Evolutionary conservation across 208 protist species (phyloP), one percentile per base, ranked within the genome.

Genomic region (Phytomonas serpens): DNA sequence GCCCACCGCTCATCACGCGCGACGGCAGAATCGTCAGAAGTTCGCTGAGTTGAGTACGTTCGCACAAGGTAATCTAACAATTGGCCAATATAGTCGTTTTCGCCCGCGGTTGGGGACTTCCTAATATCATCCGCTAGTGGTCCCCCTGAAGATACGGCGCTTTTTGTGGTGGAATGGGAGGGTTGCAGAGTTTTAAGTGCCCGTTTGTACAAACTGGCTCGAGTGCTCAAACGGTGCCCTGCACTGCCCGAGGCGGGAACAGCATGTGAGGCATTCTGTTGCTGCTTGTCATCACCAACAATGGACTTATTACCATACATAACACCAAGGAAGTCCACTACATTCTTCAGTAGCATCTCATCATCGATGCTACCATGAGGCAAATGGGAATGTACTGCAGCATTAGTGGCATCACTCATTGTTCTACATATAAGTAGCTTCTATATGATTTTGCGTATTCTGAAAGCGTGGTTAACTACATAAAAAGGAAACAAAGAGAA

Each of bases 31-130:
- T 19, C 7, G 40, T 19, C 13, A 47, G 40, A 19, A 19, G 67
- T 72, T 33, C 66, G 65, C 38, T 66, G 73, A 23, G 67, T 69
- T 62, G 77, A 82, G 69, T 82, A 79, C 0, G 77, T 77, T 3
- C 72, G 71, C 42, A 78, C 72, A 1, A 85, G 71, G 47, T 76
- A 66, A 31, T 78, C 65, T 5, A 85, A 74, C 16, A 85, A 68
- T n/a, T 67, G 73, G 66, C 79, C 80, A 63, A 85, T 78, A 64
- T 68, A 72, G 62, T 85, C 80, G 40, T 47, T 47, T 11, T 47
- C 40, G 9, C 40, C 40, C 40, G 16, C 14, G 7, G 6, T 10
- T 19, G 4, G 4, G 7, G 40, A 3, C 40, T 10, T 47, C 14
- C 1, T 11, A 3, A 47, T 11, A 3, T 19, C 40, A 23, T 47